Evolutionary conservation across 1,284 basidiomycete species (phyloP).

Genomic region (Rhodotorula sp.): DNA sequence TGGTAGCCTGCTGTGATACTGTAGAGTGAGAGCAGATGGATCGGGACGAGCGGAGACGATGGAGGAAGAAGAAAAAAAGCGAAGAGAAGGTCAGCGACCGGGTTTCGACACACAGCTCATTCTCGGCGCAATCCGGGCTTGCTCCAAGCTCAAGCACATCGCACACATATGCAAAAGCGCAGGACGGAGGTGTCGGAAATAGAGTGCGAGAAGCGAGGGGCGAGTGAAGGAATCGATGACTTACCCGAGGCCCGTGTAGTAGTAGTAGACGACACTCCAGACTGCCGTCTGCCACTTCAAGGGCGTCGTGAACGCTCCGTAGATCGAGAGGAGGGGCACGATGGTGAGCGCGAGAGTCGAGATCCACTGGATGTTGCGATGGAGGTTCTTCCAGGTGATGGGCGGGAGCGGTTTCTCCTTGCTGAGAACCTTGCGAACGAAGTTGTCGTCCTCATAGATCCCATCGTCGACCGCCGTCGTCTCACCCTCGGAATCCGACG

Average conservation of each 20-base stretch:
- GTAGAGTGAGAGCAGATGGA: too few species aligned
- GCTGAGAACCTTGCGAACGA: slow-evolving; percentile 78
- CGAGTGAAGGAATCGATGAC: neutral
- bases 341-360: slow-evolving; percentile 70
- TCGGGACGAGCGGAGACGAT: neutral
- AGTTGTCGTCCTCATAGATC: slow-evolving; percentile 78
- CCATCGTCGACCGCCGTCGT: slow-evolving; percentile 53
- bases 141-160: neutral
- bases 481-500: slow-evolving; percentile 40
- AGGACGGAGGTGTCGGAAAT: neutral
- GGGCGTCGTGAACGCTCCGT: slow-evolving; percentile 62
- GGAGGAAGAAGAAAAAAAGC: neutral
- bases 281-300: slow-evolving; percentile 70
- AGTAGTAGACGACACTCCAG: slow-evolving; percentile 59
- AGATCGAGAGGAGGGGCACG: slow-evolving; percentile 67
- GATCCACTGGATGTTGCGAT: slow-evolving; percentile 71
- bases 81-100: neutral
- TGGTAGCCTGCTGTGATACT: slow-evolving; percentile 70
- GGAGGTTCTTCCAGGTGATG: slow-evolving; percentile 65
- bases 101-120: too few species aligned
- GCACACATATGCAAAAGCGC: too few species aligned
- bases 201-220: slow-evolving; percentile 35
- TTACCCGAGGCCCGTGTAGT: slow-evolving; percentile 69
- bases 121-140: too few species aligned
- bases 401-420: slow-evolving; percentile 71